Evolutionary conservation across 331 rosid genomes (phyloP).

Genomic region (Quercus phellos): DNA sequence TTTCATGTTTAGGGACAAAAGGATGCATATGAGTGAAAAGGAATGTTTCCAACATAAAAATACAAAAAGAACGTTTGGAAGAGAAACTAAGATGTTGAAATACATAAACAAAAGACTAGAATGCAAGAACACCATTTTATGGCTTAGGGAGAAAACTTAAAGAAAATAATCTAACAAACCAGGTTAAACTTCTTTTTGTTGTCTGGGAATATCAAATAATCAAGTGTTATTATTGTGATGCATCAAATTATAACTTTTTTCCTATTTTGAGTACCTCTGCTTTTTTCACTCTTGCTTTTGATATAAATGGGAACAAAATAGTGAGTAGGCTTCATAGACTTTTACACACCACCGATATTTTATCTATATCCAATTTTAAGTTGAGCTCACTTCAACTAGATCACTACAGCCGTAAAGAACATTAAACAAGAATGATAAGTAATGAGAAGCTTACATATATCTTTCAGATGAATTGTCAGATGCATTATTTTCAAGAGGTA

Average conservation of each 20-base stretch:
- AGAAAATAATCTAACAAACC: too few species aligned
- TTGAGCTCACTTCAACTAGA: neutral
- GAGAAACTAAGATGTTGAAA: too few species aligned
- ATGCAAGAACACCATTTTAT: too few species aligned
- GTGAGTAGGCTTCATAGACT: neutral
- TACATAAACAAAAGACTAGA: too few species aligned
- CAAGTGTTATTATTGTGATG: neutral
- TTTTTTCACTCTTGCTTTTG: neutral
- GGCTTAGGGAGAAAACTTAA: too few species aligned
- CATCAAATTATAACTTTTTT: neutral
- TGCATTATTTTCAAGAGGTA: neutral
- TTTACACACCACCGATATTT: neutral
- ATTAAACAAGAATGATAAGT: neutral
- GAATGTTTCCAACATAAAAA: neutral
- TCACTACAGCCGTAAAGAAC: neutral
- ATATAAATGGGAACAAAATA: neutral
- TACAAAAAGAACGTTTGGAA: neutral
- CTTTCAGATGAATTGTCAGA: neutral
- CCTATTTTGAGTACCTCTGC: neutral
- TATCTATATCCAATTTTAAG: neutral
- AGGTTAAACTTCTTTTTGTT: too few species aligned
- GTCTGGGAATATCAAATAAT: neutral
- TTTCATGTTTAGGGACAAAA: neutral
- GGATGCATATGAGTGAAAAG: neutral
- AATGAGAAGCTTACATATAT: neutral